Evolutionary conservation across 768 basidiomycete genomes (phyloP).

Genomic region (Albatrellus ellisii): DNA sequence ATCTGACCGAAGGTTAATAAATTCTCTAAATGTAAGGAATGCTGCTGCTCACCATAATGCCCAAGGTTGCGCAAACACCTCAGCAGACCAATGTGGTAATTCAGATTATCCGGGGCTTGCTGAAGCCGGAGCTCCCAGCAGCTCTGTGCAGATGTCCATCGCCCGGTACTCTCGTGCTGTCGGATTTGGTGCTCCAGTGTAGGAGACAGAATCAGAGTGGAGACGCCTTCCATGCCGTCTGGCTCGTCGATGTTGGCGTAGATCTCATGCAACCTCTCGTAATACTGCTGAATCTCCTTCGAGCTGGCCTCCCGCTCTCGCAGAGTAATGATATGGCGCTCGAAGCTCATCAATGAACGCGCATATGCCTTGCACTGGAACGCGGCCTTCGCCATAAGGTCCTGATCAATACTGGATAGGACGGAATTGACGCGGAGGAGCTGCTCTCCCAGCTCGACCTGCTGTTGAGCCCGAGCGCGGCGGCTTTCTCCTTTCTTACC

Average conservation of each 20-base stretch:
- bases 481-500: conserved; percentile 37
- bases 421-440: conserved; percentile 68
- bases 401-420: conserved; percentile 70
- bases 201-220: conserved; percentile 76
- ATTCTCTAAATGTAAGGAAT: not conserved
- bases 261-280: conserved; percentile 89
- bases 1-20: conserved; percentile 35
- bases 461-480: conserved; percentile 29
- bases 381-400: conserved; percentile 87
- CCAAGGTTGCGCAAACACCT: conserved; percentile 89
- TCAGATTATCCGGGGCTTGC: conserved; percentile 77
- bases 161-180: conserved; percentile 92
- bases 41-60: conserved; percentile 72
- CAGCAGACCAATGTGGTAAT: conserved; percentile 80
- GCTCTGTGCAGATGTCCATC: conserved; percentile 97
- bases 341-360: conserved; percentile 89
- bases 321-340: conserved; percentile 59
- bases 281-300: conserved; percentile 51
- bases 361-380: conserved; percentile 92
- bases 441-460: conserved; percentile 38
- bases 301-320: conserved; percentile 25
- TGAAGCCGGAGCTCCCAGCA: conserved; percentile 97
- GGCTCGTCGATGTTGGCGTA: conserved; percentile 95
- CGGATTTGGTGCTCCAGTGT: conserved; percentile 93
- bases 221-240: conserved; percentile 98